Evolutionary conservation across 1,284 basidiomycete species (phyloP).

Genomic region (Ceratorhiza oryzae-sativae): DNA sequence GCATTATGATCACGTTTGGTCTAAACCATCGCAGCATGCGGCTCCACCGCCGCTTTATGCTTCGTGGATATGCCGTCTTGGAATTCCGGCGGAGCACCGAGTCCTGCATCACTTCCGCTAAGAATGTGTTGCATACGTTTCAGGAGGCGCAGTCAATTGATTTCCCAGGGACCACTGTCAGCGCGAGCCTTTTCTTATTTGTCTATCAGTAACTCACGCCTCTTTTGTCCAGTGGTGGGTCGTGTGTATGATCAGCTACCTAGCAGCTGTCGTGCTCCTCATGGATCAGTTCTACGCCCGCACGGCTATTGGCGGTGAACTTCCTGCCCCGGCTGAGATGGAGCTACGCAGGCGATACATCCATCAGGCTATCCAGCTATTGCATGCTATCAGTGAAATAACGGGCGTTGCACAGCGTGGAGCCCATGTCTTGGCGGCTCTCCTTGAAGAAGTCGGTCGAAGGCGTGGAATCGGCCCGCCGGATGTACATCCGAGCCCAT

Average conservation of each 20-base stretch:
- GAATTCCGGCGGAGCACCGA: conserved; percentile 40
- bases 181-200: conserved; percentile 7
- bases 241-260: conserved; percentile 24
- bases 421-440: conserved; percentile 18
- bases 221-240: conserved; percentile 32
- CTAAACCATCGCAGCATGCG: conserved; percentile 41
- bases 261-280: conserved; percentile 37
- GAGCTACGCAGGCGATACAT: conserved; percentile 35
- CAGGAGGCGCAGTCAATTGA: conserved; percentile 39
- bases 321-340: conserved; percentile 25
- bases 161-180: conserved; percentile 39
- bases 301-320: conserved; percentile 18
- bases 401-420: conserved; percentile 22
- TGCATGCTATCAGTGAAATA: conserved; percentile 16
- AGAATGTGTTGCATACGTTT: conserved; percentile 38
- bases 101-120: conserved; percentile 40
- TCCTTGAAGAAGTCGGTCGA: conserved; percentile 24
- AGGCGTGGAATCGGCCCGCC: background rate
- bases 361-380: conserved; percentile 24
- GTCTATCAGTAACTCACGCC: background rate
- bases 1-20: conserved; percentile 41
- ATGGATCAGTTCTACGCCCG: conserved; percentile 37
- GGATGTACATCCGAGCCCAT: conserved; percentile 6
- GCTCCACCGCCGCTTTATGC: conserved; percentile 41
- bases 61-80: conserved; percentile 23